These are phyloP conservation scores for Monilinia fructigena DNA, from an alignment of 2,329 filamentous ascomycete species.

Conservation along the genomic window DNA sequence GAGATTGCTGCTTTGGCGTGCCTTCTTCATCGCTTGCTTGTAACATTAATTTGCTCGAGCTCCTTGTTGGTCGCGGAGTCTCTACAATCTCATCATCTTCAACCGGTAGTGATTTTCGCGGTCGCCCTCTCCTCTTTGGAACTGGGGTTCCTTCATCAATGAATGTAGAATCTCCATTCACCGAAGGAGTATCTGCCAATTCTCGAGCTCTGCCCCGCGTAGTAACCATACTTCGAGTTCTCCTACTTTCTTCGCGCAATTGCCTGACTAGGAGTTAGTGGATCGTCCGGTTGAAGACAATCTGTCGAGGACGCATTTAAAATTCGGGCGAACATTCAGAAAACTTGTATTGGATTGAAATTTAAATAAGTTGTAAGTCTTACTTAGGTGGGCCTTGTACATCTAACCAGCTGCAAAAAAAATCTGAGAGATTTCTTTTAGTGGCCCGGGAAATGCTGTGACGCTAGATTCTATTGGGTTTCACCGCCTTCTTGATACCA, in stretches of 20 bases:
- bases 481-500: conserved; percentile 8
- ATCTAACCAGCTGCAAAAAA: conserved; percentile 10
- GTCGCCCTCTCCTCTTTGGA: conserved; percentile 23
- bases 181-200: conserved; percentile 14
- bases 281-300: conserved; percentile 25
- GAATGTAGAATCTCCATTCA: conserved; percentile 27
- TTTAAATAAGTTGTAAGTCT: background rate
- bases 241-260: conserved; percentile 18
- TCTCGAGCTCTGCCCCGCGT: conserved; percentile 27
- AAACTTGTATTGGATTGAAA: conserved; percentile 8
- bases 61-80: conserved; percentile 31
- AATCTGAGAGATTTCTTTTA: conserved; percentile 19
- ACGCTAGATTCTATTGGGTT: background rate
- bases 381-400: background rate
- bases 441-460: conserved; percentile 13
- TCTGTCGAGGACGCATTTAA: conserved; percentile 32
- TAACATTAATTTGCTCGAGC: conserved; percentile 32
- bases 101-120: conserved; percentile 15
- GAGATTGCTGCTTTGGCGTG: conserved; percentile 22
- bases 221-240: conserved; percentile 31
- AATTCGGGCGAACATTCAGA: conserved; percentile 36
- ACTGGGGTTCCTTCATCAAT: conserved; percentile 23
- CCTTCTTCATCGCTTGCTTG: conserved; percentile 29
- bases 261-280: conserved; percentile 21
- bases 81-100: conserved; percentile 21